A percentile compares a stretch with the other conserved stretches of the same genome.
phyloP scores from a whole-genome alignment of 2,329 filamentous ascomycete genomes.

The Nakataea oryzae region DNA sequence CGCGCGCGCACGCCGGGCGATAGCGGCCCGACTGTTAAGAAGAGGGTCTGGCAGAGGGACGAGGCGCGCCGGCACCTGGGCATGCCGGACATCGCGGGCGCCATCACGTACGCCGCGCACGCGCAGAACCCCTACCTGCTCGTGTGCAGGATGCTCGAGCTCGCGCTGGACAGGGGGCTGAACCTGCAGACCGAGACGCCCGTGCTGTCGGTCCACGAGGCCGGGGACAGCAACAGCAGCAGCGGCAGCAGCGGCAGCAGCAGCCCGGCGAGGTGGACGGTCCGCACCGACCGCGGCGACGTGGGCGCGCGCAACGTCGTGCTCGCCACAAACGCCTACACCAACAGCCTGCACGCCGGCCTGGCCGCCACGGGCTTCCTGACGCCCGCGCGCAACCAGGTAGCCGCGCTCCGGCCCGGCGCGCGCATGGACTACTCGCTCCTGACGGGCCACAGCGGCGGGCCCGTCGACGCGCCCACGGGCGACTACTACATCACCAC shows the following conservation, averaged over 20 bases:
- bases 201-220: slow-evolving; percentile 18
- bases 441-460: neutral
- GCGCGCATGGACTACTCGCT: neutral
- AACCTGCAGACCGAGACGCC: slow-evolving; percentile 44
- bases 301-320: slow-evolving; percentile 32
- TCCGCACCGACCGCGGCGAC: slow-evolving; percentile 30
- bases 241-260: neutral
- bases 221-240: slow-evolving; percentile 1
- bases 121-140: slow-evolving; percentile 41
- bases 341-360: slow-evolving; percentile 29
- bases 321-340: slow-evolving; percentile 44
- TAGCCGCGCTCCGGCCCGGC: slow-evolving; percentile 37
- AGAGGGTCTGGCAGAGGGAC: slow-evolving; percentile 19
- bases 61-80: slow-evolving; percentile 19
- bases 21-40: slow-evolving; percentile 30
- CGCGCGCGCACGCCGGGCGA: neutral
- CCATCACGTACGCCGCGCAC: slow-evolving; percentile 32
- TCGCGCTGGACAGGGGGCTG: slow-evolving; percentile 29
- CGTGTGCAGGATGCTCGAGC: slow-evolving; percentile 32
- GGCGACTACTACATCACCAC: slow-evolving; percentile 57
- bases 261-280: slow-evolving; percentile 17
- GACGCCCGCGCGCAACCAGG: slow-evolving; percentile 53
- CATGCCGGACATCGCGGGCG: slow-evolving; percentile 25
- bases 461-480: neutral
- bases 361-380: slow-evolving; percentile 43